Percentiles rank a stretch among this genome's conserved stretches.
These are phyloP conservation scores for Lotus japonicus DNA, from an alignment of 306 rosid genomes.

Conservation along the genomic window DNA sequence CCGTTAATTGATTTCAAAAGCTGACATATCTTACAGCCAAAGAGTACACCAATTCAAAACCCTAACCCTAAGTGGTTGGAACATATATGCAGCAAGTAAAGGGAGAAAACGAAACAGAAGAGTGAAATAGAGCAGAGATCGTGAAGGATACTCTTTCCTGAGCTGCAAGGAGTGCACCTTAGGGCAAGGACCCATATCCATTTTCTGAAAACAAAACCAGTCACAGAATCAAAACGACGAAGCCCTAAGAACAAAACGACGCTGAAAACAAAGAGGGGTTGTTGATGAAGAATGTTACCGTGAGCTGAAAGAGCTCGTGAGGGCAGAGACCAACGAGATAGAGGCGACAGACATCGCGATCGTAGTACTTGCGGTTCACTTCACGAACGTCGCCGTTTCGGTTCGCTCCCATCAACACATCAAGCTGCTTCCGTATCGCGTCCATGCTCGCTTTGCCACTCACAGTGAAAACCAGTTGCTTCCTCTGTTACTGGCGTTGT, in stretches of 20 bases:
- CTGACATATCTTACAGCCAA: background rate
- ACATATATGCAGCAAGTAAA: background rate
- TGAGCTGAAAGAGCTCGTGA: conserved; percentile 92
- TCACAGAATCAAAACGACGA: background rate
- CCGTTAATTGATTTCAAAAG: too few relatives aligned
- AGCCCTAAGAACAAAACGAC: background rate
- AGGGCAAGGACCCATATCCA: conserved; percentile 99
- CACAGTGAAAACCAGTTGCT: background rate
- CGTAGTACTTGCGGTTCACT: conserved; percentile 92
- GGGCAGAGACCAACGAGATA: conserved; percentile 97
- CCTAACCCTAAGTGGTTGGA: background rate
- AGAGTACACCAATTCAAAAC: background rate
- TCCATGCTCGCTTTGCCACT: conserved; percentile 39
- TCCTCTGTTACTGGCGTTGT: background rate
- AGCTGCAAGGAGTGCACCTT: conserved; percentile 98
- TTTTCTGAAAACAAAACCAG: conserved; percentile 57
- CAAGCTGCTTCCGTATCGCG: conserved; percentile 94
- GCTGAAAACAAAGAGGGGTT: background rate
- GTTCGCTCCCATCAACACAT: conserved; percentile 96
- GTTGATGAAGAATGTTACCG: conserved; percentile 37
- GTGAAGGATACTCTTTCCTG: conserved; percentile 93
- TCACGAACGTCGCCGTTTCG: conserved; percentile 98
- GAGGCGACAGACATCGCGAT: conserved; percentile 94
- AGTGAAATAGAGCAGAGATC: background rate
- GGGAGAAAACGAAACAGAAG: background rate